phyloP scores from a whole-genome alignment of 202 grass and related monocot species.

The Sporobolus alterniflorus region DNA sequence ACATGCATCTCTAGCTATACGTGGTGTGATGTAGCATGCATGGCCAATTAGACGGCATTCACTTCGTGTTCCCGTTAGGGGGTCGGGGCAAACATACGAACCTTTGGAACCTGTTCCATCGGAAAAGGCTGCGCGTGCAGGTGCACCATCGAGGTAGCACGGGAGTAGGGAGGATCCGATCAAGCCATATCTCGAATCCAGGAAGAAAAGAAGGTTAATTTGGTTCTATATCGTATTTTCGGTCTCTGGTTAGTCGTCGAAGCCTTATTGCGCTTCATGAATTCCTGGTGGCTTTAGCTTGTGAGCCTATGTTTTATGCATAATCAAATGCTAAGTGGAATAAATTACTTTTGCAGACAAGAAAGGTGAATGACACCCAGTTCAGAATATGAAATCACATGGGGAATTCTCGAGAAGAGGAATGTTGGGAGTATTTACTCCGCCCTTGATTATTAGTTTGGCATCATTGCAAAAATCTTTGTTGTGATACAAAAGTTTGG shows the following conservation, averaged over 20 bases:
- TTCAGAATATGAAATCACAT: neutral
- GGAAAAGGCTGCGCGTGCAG: constrained; percentile 3
- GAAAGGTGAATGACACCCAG: neutral
- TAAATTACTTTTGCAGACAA: constrained; percentile 14
- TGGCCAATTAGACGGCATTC: neutral
- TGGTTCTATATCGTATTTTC: neutral
- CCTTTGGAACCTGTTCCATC: no score
- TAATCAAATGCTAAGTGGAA: neutral
- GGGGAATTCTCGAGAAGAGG: constrained; percentile 35
- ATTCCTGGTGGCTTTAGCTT: neutral
- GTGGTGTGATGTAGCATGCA: neutral
- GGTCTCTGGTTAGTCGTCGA: neutral
- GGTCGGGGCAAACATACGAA: neutral
- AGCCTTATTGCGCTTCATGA: neutral
- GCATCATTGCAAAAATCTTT: constrained; percentile 39
- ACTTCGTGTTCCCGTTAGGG: neutral
- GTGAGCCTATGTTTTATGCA: neutral
- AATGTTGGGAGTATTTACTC: constrained; percentile 48
- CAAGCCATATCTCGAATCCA: constrained; percentile 45
- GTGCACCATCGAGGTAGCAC: neutral
- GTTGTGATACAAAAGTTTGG: constrained; percentile 44
- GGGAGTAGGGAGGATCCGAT: constrained; percentile 25
- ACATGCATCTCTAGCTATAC: no score
- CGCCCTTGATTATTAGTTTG: constrained; percentile 5
- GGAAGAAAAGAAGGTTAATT: neutral